These are phyloP conservation scores for Pythium folliculosum DNA, from an alignment of 352 stramenopile genomes.

Conservation along the genomic window DNA sequence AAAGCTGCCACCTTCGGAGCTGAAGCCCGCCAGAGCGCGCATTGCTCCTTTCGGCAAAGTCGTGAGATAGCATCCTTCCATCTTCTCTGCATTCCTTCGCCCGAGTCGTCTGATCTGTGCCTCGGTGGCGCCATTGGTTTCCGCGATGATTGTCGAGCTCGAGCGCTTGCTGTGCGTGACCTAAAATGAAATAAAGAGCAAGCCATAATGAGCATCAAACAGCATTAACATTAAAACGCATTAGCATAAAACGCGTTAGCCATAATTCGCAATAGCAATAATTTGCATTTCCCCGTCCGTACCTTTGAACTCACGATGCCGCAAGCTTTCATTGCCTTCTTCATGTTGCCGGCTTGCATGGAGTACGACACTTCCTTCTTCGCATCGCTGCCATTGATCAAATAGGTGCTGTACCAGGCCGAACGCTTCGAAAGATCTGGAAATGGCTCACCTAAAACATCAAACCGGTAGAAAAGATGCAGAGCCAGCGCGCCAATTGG, in stretches of 20 bases:
- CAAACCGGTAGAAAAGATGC: neutral
- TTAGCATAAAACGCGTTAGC: neutral
- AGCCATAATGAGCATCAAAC: too few relatives aligned
- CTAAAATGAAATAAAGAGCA: too few relatives aligned
- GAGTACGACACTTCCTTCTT: neutral
- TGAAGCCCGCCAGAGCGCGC: neutral
- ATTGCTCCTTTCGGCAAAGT: neutral
- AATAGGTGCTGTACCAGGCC: neutral
- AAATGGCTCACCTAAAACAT: neutral
- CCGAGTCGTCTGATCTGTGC: neutral
- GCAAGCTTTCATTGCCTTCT: neutral
- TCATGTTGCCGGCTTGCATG: neutral
- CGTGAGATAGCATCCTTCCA: conserved; percentile 9
- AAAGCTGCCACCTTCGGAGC: neutral
- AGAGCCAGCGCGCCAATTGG: neutral
- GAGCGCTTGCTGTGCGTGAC: neutral
- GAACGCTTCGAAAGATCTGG: neutral
- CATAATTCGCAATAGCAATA: neutral
- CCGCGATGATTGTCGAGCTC: neutral
- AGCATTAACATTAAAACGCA: too few relatives aligned
- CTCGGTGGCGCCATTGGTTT: neutral
- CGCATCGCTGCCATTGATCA: neutral
- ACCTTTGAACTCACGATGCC: neutral
- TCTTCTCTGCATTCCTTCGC: neutral
- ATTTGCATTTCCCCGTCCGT: neutral